Evolutionary conservation across 2,329 filamentous ascomycete species (phyloP).

Genomic region (Berkeleyomyces rouxiae): DNA sequence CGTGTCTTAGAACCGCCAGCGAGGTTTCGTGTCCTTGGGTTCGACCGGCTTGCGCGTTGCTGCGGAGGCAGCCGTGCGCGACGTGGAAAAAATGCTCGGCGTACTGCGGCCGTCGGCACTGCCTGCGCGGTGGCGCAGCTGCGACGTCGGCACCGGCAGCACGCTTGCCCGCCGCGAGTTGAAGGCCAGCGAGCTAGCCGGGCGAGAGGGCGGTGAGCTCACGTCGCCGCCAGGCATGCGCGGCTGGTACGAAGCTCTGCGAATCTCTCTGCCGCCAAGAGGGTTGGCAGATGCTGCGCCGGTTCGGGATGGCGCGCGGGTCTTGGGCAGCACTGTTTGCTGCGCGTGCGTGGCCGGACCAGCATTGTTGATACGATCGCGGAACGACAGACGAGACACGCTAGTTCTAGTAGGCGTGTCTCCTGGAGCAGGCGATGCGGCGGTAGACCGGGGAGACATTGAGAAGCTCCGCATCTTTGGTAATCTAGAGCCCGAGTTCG

Average conservation of each 20-base stretch:
- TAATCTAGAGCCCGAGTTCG: conserved; percentile 26
- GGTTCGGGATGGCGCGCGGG: conserved; percentile 28
- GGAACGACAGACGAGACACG: conserved; percentile 33
- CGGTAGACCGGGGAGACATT: conserved; percentile 24
- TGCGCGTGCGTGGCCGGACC: conserved; percentile 32
- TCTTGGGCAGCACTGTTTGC: conserved; percentile 27
- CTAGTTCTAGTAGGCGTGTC: conserved; percentile 29
- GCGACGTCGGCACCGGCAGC: conserved; percentile 30
- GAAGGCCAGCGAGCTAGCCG: conserved; percentile 39
- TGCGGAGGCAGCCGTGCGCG: conserved; percentile 28
- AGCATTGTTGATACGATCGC: conserved; percentile 32
- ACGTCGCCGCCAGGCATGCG: conserved; percentile 16
- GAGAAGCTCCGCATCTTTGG: conserved; percentile 33
- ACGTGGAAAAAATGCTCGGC: conserved; percentile 30
- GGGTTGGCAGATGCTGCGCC: conserved; percentile 13
- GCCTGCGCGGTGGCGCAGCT: conserved; percentile 17
- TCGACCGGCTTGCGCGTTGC: conserved; percentile 18
- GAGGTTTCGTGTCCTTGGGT: conserved; percentile 29
- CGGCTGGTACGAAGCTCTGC: conserved; percentile 38
- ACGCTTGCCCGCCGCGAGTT: conserved; percentile 33
- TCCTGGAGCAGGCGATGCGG: conserved; percentile 30
- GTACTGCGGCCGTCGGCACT: conserved; percentile 28
- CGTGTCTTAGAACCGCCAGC: conserved; percentile 28
- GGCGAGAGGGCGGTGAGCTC: conserved; percentile 21
- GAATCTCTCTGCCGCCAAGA: conserved; percentile 20